These are phyloP conservation scores for Colletotrichum sp. DNA, from an alignment of 2,329 filamentous ascomycete species.

Conservation along the genomic window DNA sequence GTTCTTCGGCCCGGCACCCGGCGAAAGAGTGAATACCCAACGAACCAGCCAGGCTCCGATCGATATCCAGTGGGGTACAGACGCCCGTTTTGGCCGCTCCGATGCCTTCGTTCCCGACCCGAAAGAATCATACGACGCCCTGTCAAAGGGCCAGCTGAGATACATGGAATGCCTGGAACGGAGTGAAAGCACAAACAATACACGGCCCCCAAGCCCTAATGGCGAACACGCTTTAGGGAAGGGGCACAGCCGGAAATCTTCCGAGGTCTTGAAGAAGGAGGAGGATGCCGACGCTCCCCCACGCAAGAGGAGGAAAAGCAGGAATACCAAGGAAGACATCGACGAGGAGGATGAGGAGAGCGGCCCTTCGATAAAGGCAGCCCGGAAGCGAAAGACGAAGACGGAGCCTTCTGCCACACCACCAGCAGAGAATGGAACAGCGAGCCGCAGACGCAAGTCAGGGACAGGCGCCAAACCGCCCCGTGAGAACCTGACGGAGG, in stretches of 20 bases:
- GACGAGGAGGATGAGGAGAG: slow-evolving; percentile 47
- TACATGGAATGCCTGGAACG: slow-evolving; percentile 63
- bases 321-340: slow-evolving; percentile 44
- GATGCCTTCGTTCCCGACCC: slow-evolving; percentile 65
- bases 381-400: slow-evolving; percentile 55
- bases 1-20: slow-evolving; percentile 38
- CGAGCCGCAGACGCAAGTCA: slow-evolving; percentile 57
- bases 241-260: slow-evolving; percentile 25
- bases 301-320: slow-evolving; percentile 62
- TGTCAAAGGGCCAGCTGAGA: slow-evolving; percentile 60
- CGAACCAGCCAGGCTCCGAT: slow-evolving; percentile 32
- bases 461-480: slow-evolving; percentile 47
- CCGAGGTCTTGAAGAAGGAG: slow-evolving; percentile 32
- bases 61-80: slow-evolving; percentile 71
- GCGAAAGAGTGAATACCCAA: slow-evolving; percentile 20
- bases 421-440: slow-evolving; percentile 36
- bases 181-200: slow-evolving; percentile 63
- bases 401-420: slow-evolving; percentile 39
- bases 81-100: slow-evolving; percentile 63
- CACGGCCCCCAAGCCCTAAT: slow-evolving; percentile 62
- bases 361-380: slow-evolving; percentile 33
- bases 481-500: slow-evolving; percentile 78
- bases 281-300: slow-evolving; percentile 47
- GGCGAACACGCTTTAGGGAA: slow-evolving; percentile 26
- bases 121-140: slow-evolving; percentile 62